Conservation (phyloP, 176 grass and related monocot species). For the Rhynchospora tenuis region DNA sequence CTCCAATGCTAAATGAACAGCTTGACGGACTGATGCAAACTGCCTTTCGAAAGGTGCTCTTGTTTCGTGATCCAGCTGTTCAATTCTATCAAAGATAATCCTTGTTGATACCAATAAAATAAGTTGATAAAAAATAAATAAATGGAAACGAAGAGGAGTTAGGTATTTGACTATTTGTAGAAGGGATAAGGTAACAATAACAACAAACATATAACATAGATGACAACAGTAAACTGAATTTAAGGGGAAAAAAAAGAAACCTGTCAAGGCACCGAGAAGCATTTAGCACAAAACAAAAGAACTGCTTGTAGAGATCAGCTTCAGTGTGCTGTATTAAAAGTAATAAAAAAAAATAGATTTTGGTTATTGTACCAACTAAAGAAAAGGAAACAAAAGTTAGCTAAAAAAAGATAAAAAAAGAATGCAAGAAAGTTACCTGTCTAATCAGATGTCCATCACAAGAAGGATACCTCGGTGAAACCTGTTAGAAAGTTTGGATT, state of each 20-base stretch:
- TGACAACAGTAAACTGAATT: neutral
- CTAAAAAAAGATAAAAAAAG: neutral
- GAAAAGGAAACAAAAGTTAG: slow-evolving; percentile 10
- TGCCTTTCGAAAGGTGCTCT: slow-evolving; percentile 55
- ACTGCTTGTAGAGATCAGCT: slow-evolving; percentile 79
- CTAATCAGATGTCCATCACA: slow-evolving; percentile 71
- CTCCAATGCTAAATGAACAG: slow-evolving; percentile 39
- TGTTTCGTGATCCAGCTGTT: slow-evolving; percentile 67
- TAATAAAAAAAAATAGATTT: slow-evolving; percentile 3
- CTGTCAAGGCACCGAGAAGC: slow-evolving; percentile 58
- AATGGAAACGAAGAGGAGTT: neutral
- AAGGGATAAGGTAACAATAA: neutral
- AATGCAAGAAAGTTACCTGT: slow-evolving; percentile 40
- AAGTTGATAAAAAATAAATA: neutral
- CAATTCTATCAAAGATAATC: slow-evolving; percentile 21
- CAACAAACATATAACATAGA: neutral
- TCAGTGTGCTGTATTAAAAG: slow-evolving; percentile 62
- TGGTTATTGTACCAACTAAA: slow-evolving; percentile 9
- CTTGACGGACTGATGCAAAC: slow-evolving; percentile 40
- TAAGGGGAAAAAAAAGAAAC: slow-evolving; percentile 31
- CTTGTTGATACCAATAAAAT: neutral
- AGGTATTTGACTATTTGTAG: neutral
- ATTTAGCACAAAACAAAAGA: slow-evolving; percentile 84
- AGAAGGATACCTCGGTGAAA: slow-evolving; percentile 56
- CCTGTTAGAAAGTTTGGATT: neutral